phyloP scores from a whole-genome alignment of 192 early-diverging fungal genomes.

The Backusella macrospora region DNA sequence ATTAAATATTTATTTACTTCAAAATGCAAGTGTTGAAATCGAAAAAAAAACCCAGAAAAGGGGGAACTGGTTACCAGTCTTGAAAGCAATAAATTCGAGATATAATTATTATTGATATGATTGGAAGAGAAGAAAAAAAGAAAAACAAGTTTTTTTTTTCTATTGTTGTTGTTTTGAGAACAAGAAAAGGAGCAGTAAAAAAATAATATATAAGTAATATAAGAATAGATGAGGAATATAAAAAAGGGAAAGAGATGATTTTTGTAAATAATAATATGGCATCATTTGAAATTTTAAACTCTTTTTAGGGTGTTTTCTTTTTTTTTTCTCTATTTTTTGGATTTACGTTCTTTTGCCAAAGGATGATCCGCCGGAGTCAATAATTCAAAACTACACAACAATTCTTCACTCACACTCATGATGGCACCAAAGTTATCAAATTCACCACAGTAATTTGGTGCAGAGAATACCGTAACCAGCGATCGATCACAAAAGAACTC shows the following conservation, averaged over 20 bases:
- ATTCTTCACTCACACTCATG: conserved; percentile 83
- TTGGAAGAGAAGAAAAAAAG: too few species aligned
- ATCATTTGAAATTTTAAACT: too few species aligned
- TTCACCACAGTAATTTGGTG: conserved; percentile 93
- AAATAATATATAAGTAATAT: too few species aligned
- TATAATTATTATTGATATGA: neutral
- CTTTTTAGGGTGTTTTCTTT: too few species aligned
- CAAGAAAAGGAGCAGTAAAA: too few species aligned
- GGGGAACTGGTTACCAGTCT: too few species aligned
- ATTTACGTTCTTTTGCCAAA: conserved; percentile 27
- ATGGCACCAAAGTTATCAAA: conserved; percentile 87
- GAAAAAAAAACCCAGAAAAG: too few species aligned
- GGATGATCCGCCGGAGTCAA: conserved; percentile 42
- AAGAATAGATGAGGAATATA: too few species aligned
- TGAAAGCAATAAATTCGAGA: neutral
- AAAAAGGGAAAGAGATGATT: too few species aligned
- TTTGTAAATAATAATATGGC: neutral
- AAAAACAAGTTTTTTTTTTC: neutral
- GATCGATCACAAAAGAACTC: conserved; percentile 97
- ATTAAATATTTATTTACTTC: too few species aligned
- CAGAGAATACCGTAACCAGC: conserved; percentile 90
- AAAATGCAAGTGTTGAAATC: too few species aligned
- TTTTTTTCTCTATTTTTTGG: conserved; percentile 5
- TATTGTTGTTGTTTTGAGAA: neutral
- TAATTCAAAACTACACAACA: conserved; percentile 77